A percentile compares a stretch with the other conserved stretches of the same genome.
phyloP scores from a whole-genome alignment of 495 filamentous ascomycete genomes.

The Daldinia childiae region DNA sequence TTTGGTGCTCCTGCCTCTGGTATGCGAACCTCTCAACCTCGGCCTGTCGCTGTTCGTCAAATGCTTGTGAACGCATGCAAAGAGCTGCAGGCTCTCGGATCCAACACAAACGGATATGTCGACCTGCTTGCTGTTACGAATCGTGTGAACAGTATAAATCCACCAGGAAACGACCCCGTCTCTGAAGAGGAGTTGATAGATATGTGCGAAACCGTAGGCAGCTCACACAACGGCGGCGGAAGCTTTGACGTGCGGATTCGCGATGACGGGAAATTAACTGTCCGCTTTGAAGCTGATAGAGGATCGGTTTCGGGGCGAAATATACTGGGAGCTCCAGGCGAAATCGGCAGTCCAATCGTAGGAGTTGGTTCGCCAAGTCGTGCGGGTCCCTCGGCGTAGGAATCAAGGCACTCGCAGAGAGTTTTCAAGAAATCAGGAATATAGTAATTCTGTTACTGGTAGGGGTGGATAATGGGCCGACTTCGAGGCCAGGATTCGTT shows the following conservation, averaged over 20 bases:
- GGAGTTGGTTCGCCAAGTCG: constrained; percentile 50
- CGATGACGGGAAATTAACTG: constrained; percentile 58
- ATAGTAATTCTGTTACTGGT: background rate
- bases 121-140: constrained; percentile 70
- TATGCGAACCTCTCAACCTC: constrained; percentile 50
- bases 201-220: constrained; percentile 92
- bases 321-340: constrained; percentile 59
- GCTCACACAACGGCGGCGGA: constrained; percentile 86
- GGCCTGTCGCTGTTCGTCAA: constrained; percentile 57
- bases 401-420: background rate
- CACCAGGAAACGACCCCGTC: constrained; percentile 64
- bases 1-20: constrained; percentile 43
- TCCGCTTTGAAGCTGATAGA: constrained; percentile 53
- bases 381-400: constrained; percentile 10
- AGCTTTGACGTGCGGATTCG: constrained; percentile 72
- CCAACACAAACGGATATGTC: constrained; percentile 66
- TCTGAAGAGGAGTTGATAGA: constrained; percentile 79
- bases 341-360: constrained; percentile 65
- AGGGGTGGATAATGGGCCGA: background rate
- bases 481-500: constrained; percentile 4
- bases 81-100: constrained; percentile 50
- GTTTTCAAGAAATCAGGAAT: background rate
- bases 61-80: constrained; percentile 61
- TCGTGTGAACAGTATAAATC: constrained; percentile 69
- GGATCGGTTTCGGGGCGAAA: constrained; percentile 43